phyloP scores from a whole-genome alignment of 768 basidiomycete genomes.

The Boletus barrowsii region DNA sequence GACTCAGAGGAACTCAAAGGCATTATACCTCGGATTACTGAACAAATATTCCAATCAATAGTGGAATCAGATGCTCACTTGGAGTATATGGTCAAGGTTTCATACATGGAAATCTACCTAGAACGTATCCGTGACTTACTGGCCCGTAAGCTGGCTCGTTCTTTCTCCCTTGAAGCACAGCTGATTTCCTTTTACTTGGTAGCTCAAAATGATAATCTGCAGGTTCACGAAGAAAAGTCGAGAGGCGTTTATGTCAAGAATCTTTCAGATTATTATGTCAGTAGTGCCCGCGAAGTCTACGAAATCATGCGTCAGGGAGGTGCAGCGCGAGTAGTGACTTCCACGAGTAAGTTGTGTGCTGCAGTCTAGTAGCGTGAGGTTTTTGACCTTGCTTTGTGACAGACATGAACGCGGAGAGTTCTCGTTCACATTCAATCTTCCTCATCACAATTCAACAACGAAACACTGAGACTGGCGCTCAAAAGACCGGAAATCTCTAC shows the following conservation, averaged over 20 bases:
- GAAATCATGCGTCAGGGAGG: constrained; percentile 99
- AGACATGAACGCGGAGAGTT: constrained; percentile 99
- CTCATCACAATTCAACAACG: constrained; percentile 95
- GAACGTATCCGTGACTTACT: constrained; percentile 94
- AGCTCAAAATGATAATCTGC: constrained; percentile 98
- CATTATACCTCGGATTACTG: constrained; percentile 96
- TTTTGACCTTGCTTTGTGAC: constrained; percentile 7
- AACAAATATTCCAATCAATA: constrained; percentile 98
- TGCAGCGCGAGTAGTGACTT: constrained; percentile 83
- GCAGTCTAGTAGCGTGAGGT: neutral
- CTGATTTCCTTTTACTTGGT: constrained; percentile 10
- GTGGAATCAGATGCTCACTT: constrained; percentile 91
- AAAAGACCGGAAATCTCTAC: constrained; percentile 95
- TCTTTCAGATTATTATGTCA: constrained; percentile 96
- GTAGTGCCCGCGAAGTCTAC: constrained; percentile 92
- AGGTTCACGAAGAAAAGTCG: constrained; percentile 97
- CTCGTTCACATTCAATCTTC: constrained; percentile 98
- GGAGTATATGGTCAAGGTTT: constrained; percentile 98
- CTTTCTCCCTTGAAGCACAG: neutral
- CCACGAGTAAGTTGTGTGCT: constrained; percentile 72
- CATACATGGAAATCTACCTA: constrained; percentile 99
- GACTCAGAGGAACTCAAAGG: constrained; percentile 91
- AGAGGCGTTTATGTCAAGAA: constrained; percentile 98
- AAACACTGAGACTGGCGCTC: constrained; percentile 92
- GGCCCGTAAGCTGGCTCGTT: constrained; percentile 64